These are phyloP conservation scores for Astragalus glycyphyllos DNA, from an alignment of 306 rosid species.

Conservation along the genomic window DNA sequence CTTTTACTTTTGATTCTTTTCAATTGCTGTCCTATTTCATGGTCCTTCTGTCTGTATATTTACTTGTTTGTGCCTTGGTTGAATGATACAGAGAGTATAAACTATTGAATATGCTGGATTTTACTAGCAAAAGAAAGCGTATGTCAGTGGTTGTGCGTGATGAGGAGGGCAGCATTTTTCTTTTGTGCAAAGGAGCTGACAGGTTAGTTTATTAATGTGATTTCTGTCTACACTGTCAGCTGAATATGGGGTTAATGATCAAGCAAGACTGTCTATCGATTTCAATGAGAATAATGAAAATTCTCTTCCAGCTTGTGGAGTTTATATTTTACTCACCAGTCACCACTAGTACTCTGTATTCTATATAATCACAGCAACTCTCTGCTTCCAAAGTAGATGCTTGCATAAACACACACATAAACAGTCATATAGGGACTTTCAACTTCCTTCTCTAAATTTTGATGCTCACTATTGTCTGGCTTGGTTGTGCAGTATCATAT, in stretches of 20 bases:
- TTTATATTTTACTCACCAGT: constrained; percentile 28
- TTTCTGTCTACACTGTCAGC: constrained; percentile 32
- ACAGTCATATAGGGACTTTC: constrained; percentile 1
- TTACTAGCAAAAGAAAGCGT: constrained; percentile 96
- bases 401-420: constrained; percentile 16
- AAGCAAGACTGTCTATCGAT: constrained; percentile 26
- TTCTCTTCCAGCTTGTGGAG: constrained; percentile 25
- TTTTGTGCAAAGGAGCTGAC: constrained; percentile 98
- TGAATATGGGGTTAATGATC: constrained; percentile 32
- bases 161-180: constrained; percentile 75
- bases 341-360: constrained; percentile 15
- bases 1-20: constrained; percentile 29
- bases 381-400: constrained; percentile 23
- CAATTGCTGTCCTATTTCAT: constrained; percentile 29
- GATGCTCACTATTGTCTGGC: constrained; percentile 34
- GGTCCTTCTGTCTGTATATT: constrained; percentile 25
- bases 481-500: constrained; percentile 78
- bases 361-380: constrained; percentile 5
- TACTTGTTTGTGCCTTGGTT: constrained; percentile 26
- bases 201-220: constrained; percentile 65
- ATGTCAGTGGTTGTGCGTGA: constrained; percentile 90
- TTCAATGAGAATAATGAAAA: constrained; percentile 31
- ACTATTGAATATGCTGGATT: constrained; percentile 77
- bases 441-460: constrained; percentile 28
- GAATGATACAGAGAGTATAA: constrained; percentile 82